These are phyloP conservation scores for Gossypium sturtianum DNA, from an alignment of 345 rosid genomes.

Conservation along the genomic window DNA sequence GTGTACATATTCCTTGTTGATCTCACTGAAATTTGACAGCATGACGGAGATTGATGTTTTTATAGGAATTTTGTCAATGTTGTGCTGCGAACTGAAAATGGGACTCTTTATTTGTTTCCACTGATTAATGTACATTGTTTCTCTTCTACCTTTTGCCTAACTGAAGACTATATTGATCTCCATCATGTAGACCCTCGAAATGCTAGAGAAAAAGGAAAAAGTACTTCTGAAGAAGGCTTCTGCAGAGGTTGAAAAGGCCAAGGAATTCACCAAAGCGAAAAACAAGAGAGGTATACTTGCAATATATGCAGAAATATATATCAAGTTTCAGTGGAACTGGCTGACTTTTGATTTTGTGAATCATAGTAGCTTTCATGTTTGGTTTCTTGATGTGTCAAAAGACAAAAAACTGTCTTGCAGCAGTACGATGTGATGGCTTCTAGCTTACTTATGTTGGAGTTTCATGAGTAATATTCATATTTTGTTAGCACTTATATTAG, in stretches of 20 bases:
- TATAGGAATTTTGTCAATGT: background rate
- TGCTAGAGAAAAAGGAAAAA: conserved; percentile 93
- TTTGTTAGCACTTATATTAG: background rate
- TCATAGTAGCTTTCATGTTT: background rate
- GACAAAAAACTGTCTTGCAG: background rate
- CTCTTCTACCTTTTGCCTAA: background rate
- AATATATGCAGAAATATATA: background rate
- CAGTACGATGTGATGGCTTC: background rate
- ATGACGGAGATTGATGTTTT: background rate
- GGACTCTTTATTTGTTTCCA: background rate
- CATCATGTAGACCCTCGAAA: conserved; percentile 61
- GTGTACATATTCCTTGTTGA: background rate
- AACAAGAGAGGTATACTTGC: conserved; percentile 54
- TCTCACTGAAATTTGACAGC: background rate
- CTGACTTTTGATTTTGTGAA: background rate
- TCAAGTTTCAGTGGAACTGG: background rate
- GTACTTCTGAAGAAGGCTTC: conserved; percentile 63
- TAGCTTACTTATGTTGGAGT: background rate
- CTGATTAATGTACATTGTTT: background rate
- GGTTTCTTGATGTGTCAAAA: background rate
- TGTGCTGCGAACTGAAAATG: background rate
- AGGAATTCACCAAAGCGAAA: conserved; percentile 47
- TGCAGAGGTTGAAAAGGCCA: conserved; percentile 65
- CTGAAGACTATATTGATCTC: background rate
- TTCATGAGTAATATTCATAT: background rate